Percentiles rank a stretch among this genome's conserved stretches.
Evolutionary conservation across 768 basidiomycete genomes (phyloP).

Genomic region (Leccinum arenicola): DNA sequence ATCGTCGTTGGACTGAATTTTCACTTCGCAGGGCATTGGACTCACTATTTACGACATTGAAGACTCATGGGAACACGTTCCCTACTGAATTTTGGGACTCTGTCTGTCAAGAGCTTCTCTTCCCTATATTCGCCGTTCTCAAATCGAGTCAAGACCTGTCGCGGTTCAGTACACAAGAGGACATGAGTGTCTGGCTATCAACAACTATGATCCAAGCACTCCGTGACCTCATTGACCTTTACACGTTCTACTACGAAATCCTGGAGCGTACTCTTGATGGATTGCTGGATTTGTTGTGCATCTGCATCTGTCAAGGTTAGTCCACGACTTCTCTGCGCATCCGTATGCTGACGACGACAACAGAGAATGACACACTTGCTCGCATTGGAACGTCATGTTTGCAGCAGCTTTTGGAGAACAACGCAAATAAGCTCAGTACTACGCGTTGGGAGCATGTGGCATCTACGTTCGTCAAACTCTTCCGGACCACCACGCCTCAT

Average conservation of each 20-base stretch:
- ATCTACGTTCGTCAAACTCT: conserved; percentile 91
- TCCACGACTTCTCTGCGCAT: not conserved
- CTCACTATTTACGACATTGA: conserved; percentile 91
- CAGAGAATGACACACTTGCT: conserved; percentile 97
- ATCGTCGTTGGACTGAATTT: conserved; percentile 8
- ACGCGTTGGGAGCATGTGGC: conserved; percentile 90
- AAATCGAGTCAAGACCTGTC: conserved; percentile 91
- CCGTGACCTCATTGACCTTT: conserved; percentile 91
- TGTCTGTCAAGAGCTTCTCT: conserved; percentile 93
- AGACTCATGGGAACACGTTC: conserved; percentile 82
- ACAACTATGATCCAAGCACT: conserved; percentile 99
- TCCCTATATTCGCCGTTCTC: conserved; percentile 97
- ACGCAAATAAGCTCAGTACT: conserved; percentile 81
- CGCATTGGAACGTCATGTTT: conserved; percentile 97
- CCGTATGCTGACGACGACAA: conserved; percentile 3
- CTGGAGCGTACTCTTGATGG: conserved; percentile 90
- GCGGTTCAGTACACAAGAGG: conserved; percentile 93
- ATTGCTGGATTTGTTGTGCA: conserved; percentile 87
- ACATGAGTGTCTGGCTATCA: conserved; percentile 99
- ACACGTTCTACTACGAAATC: conserved; percentile 92
- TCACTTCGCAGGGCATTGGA: conserved; percentile 75
- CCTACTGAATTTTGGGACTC: conserved; percentile 96
- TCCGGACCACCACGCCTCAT: conserved; percentile 95
- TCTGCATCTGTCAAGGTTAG: conserved; percentile 97
- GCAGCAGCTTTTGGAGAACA: conserved; percentile 92